These are phyloP conservation scores for Scheffersomyces amazonensis DNA, from an alignment of 805 yeast species.

Conservation along the genomic window DNA sequence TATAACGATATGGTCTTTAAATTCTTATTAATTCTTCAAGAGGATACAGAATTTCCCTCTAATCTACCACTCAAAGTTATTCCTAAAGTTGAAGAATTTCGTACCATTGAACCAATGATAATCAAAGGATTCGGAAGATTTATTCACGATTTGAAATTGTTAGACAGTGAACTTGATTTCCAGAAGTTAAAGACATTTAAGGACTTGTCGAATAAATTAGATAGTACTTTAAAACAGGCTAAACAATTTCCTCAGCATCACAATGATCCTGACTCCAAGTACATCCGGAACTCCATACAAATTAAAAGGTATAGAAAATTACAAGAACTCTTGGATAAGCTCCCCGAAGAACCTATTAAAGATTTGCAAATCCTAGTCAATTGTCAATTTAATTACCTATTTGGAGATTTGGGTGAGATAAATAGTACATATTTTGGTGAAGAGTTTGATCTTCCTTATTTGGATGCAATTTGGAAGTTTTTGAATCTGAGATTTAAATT, in stretches of 20 bases:
- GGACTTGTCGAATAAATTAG: slow-evolving; percentile 15
- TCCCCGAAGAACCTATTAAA: slow-evolving; percentile 4
- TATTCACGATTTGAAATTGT: slow-evolving; percentile 16
- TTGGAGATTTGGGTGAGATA: too few species aligned
- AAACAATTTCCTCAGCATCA: slow-evolving; percentile 11
- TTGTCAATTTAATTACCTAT: too few species aligned
- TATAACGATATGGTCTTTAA: slow-evolving; percentile 19
- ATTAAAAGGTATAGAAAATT: slow-evolving; percentile 21
- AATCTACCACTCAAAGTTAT: slow-evolving; percentile 13
- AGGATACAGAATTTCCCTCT: slow-evolving; percentile 15
- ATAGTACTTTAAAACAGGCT: slow-evolving; percentile 14
- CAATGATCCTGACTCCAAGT: slow-evolving; percentile 9
- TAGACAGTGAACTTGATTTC: slow-evolving; percentile 20
- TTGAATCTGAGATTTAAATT: too few species aligned
- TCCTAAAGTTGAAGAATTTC: slow-evolving; percentile 2
- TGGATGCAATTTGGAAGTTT: too few species aligned
- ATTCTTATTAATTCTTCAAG: slow-evolving; percentile 12
- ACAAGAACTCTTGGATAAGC: slow-evolving; percentile 13
- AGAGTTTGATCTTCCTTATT: too few species aligned
- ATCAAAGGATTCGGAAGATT: slow-evolving; percentile 8
- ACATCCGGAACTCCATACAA: slow-evolving; percentile 20
- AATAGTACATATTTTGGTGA: neutral
- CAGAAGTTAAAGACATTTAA: slow-evolving; percentile 8
- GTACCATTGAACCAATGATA: neutral
- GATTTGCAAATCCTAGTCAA: neutral